Conservation (phyloP, 2,329 filamentous ascomycete genomes). For the Diaporthe eres region DNA sequence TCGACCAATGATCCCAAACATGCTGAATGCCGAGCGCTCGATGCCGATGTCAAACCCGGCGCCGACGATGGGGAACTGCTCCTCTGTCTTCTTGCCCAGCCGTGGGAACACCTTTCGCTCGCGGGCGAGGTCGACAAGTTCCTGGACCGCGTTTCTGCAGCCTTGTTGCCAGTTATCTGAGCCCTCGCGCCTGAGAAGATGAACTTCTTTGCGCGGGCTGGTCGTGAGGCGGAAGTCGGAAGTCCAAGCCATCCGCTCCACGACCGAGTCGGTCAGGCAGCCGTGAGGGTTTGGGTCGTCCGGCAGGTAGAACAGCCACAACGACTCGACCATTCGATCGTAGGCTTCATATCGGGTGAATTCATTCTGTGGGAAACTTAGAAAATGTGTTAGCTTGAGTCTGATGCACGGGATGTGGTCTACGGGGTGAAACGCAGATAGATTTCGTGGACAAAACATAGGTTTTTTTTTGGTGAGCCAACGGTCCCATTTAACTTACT, state of each 20-base stretch:
- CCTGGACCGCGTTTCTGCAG: constrained; percentile 52
- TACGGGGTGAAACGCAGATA: too few species aligned
- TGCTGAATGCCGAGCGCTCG: constrained; percentile 72
- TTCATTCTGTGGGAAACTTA: constrained; percentile 12
- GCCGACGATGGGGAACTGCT: constrained; percentile 59
- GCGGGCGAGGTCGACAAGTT: constrained; percentile 51
- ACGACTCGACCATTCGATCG: not conserved
- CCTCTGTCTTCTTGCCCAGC: constrained; percentile 52
- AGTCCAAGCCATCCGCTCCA: constrained; percentile 54
- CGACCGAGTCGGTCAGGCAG: constrained; percentile 46
- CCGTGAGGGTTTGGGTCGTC: constrained; percentile 48
- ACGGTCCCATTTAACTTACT: not conserved
- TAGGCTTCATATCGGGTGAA: not conserved
- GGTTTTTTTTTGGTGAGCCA: not conserved
- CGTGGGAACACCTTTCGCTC: constrained; percentile 52
- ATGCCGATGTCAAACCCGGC: constrained; percentile 53
- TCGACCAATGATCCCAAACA: constrained; percentile 78
- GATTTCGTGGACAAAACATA: too few species aligned
- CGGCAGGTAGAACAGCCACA: constrained; percentile 43
- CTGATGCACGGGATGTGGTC: not conserved
- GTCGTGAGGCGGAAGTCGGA: constrained; percentile 54
- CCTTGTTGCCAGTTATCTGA: constrained; percentile 34
- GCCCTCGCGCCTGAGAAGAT: constrained; percentile 46
- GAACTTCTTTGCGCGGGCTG: constrained; percentile 48
- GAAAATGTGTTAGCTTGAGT: not conserved